phyloP scores from a whole-genome alignment of 2,329 filamentous ascomycete species.

The Fusarium nematophilum region DNA sequence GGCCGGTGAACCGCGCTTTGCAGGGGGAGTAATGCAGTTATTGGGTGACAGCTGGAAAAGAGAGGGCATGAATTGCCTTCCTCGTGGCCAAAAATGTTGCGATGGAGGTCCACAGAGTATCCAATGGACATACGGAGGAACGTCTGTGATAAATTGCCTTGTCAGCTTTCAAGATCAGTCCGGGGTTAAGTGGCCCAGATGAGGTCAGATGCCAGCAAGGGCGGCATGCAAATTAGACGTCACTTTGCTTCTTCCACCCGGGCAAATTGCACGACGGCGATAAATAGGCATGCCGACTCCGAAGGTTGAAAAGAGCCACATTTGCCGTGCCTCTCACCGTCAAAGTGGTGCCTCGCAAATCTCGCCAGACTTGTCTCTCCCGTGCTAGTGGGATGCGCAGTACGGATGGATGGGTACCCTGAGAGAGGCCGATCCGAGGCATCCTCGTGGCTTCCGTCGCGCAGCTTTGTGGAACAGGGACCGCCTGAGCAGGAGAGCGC shows the following conservation, averaged over 20 bases:
- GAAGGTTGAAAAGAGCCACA: not conserved
- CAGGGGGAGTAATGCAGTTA: no score
- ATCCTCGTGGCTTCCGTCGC: slow-evolving; percentile 8
- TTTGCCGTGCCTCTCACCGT: slow-evolving; percentile 20
- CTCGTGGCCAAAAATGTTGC: no score
- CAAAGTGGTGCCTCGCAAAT: slow-evolving; percentile 28
- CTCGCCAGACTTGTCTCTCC: slow-evolving; percentile 11
- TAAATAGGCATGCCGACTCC: slow-evolving; percentile 13
- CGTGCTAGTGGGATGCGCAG: not conserved
- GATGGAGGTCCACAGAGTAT: no score
- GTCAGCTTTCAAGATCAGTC: slow-evolving; percentile 3
- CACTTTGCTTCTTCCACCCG: slow-evolving; percentile 16
- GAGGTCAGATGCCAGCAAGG: not conserved
- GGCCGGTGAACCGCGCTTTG: no score
- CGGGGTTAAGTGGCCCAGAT: not conserved
- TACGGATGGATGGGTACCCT: slow-evolving; percentile 2
- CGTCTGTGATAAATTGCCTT: not conserved
- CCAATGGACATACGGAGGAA: no score
- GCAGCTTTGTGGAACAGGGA: not conserved
- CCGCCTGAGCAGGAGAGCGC: no score
- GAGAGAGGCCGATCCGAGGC: slow-evolving; percentile 4
- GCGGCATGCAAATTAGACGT: slow-evolving; percentile 5
- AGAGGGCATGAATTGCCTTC: no score
- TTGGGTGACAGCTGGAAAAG: no score
- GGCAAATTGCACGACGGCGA: slow-evolving; percentile 21